Evolutionary conservation across 2,329 filamentous ascomycete genomes (phyloP), one percentile per base, ranked within the genome.

Genomic region (Xylaria sp.): DNA sequence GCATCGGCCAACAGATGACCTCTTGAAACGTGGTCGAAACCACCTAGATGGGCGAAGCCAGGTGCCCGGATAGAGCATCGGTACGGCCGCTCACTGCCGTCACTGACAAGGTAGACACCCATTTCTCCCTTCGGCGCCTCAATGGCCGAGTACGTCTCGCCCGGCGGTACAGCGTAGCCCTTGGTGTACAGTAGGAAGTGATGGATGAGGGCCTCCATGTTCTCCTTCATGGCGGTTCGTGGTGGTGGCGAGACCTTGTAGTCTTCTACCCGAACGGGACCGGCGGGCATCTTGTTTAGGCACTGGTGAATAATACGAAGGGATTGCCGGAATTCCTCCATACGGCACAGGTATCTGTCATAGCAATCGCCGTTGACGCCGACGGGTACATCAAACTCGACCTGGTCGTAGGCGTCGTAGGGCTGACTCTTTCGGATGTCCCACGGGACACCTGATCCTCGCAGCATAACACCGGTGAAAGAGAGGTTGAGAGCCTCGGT

Each of bases 121-220:
- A 99, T 99, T 85, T 99, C 96, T 76, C 96, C 96, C 90, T 99
- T 99, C 68, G 96, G 96, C n/a, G 96, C 96, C 86, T 99, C 96
- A 72, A 99, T 99, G 69, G 92, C 95, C 53, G 91, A 94, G 86
- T 99, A 99, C 5, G 96, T 99, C 86, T 99, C 96, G 70, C 96
- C 96, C 7, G 96, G 96, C 49, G 96, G 96, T 3, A 99, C 96
- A 50, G 93, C 88, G 82, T 99, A 99, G 66, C 96, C 96, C 88
- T 99, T 99, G 81, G 94, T 98, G 86, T 95, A 99, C 61, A 99
- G 90, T 72, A 99, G 84, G 87, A 99, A 99, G 86, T 99, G 96
- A 84, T 99, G 96, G 79, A 99, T 99, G 49, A 99, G 88, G 44
- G 96, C 94, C 84, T 99, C 96, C 96, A 99, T 99, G 86, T 99